Base-by-base conservation (phyloP, 2,329 filamentous ascomycete species). In the Claviceps paspali region DNA sequence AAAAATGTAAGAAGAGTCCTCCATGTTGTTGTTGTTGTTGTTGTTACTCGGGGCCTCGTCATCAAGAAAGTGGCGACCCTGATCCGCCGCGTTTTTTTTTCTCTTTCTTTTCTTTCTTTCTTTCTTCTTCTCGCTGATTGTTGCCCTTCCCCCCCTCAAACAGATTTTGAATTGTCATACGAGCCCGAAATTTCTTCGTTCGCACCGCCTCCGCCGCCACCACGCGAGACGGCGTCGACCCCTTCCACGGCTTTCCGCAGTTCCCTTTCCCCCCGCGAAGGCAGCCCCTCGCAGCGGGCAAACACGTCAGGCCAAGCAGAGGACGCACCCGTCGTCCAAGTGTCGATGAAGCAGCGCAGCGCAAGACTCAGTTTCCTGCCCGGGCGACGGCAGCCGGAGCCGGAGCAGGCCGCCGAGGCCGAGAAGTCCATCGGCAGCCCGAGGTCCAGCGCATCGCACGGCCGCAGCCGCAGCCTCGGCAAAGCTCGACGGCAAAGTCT, bases 111-210 rank as follows among this genome's bases (percentile, higher is more conserved):
- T 27, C n/a, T 17, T 11, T n/a, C n/a, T n/a, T n/a, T n/a, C n/a
- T n/a, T n/a, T n/a, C n/a, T n/a, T n/a, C n/a, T n/a, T n/a, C n/a
- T n/a, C n/a, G n/a, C n/a, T n/a, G n/a, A n/a, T n/a, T n/a, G n/a
- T n/a, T n/a, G n/a, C n/a, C n/a, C n/a, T n/a, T n/a, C n/a, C n/a
- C n/a, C n/a, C n/a, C n/a, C n/a, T n/a, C n/a, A n/a, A n/a, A 11
- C 11, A 78, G 76, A 68, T 51, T 80, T 79, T 43, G 67, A 78
- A 50, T 56, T 52, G 12, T 75, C 69, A 0, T 81, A 80, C 50
- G 74, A 74, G 1, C 67, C 73, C 0, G 79, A 84, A 52, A 70
- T 83, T 26, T 65, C 69, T 11, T 63, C 75, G 26, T 73, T 83
- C 46, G 66, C 70, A 2, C 71, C 70, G 9, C 62, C 62, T 2